Conservation (phyloP, 176 grass and related monocot species). For the Chloris gayana region DNA sequence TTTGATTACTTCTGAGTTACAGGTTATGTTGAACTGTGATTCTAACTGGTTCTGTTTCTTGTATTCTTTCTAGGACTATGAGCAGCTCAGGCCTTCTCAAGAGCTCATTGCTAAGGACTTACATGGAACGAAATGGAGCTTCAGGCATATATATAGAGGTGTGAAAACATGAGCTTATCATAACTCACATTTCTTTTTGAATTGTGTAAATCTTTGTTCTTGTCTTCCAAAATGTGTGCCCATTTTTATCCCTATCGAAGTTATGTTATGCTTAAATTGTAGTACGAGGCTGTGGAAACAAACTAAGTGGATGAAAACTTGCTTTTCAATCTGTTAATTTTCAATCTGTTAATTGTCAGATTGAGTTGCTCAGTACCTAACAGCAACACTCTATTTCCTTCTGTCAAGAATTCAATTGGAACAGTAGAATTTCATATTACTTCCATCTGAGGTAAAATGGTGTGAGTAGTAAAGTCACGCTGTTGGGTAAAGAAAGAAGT, state of each 20-base stretch:
- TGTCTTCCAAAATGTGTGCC: not conserved
- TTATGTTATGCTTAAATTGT: not conserved
- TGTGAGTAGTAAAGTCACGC: not conserved
- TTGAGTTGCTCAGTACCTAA: no score
- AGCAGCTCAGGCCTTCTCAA: slow-evolving; percentile 85
- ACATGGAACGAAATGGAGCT: slow-evolving; percentile 77
- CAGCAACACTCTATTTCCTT: not conserved
- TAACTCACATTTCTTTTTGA: not conserved
- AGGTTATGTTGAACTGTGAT: not conserved
- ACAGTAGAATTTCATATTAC: not conserved
- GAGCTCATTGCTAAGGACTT: slow-evolving; percentile 88
- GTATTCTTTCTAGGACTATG: slow-evolving; percentile 65
- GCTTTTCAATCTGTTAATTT: not conserved
- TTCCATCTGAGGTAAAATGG: not conserved
- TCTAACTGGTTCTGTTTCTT: slow-evolving; percentile 30
- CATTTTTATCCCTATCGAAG: not conserved
- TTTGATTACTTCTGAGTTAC: not conserved
- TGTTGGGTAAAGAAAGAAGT: not conserved
- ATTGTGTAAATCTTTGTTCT: not conserved
- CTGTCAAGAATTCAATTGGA: not conserved
- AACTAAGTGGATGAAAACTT: not conserved
- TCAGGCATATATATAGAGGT: slow-evolving; percentile 99
- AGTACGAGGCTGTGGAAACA: not conserved
- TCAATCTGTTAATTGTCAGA: not conserved
- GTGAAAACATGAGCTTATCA: not conserved